These are phyloP conservation scores for Alternaria arbusti DNA, from an alignment of 2,329 filamentous ascomycete species.

Conservation along the genomic window DNA sequence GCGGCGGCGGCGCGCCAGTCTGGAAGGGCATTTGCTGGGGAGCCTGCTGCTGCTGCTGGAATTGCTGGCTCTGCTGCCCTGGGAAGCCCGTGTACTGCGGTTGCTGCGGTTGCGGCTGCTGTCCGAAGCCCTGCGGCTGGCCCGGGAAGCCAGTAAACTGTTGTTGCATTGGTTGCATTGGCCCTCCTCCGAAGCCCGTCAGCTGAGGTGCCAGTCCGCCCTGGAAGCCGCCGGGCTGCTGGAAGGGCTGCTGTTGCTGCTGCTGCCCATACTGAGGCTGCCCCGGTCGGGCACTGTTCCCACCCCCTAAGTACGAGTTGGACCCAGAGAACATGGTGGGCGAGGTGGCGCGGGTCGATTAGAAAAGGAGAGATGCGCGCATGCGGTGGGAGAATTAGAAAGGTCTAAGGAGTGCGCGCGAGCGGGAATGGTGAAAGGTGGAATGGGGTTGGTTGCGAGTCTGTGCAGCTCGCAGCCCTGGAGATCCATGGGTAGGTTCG, in stretches of 20 bases:
- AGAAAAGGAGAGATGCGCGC: constrained; percentile 21
- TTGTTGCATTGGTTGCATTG: constrained; percentile 60
- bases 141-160: constrained; percentile 58
- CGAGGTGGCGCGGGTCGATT: constrained; percentile 29
- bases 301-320: constrained; percentile 83
- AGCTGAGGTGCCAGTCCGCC: constrained; percentile 55
- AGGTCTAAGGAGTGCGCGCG: constrained; percentile 20
- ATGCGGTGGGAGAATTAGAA: constrained; percentile 24
- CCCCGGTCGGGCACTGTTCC: constrained; percentile 75
- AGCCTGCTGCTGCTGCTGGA: constrained; percentile 61
- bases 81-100: constrained; percentile 58
- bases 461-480: constrained; percentile 31
- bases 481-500: constrained; percentile 23
- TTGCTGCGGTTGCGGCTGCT: constrained; percentile 52
- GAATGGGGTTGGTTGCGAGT: constrained; percentile 29
- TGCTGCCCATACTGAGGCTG: constrained; percentile 56
- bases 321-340: constrained; percentile 84
- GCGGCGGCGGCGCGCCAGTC: constrained; percentile 60
- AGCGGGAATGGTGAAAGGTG: constrained; percentile 26
- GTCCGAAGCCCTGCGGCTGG: constrained; percentile 55
- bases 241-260: constrained; percentile 56
- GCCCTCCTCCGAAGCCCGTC: constrained; percentile 58
- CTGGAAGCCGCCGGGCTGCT: constrained; percentile 63
- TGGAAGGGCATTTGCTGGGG: constrained; percentile 54
- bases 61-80: constrained; percentile 51